Base-by-base conservation (phyloP, 176 grass and related monocot genomes). In the Aegilops umbellulata region DNA sequence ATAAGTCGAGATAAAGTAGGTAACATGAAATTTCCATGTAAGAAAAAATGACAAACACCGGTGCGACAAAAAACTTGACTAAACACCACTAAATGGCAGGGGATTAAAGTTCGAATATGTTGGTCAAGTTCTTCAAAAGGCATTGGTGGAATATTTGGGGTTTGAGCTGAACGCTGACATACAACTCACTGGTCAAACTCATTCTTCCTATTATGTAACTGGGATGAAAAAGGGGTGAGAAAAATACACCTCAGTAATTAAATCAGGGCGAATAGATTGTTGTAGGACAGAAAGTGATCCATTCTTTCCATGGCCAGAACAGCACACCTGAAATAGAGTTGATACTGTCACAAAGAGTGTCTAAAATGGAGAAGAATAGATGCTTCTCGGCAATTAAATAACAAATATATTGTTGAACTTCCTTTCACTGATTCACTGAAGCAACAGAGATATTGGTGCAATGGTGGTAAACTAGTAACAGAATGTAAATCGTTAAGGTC, bases 231-330 rank as follows among this genome's bases (percentile, higher is more conserved):
- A 62, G 49, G 24, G 55, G 80, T 24, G 60, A 22, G 66, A 82
- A 80, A 80, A 25, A 41, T 69, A 31, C 23, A 98, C 96, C 96
- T 98, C 96, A 0, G 91, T 98, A 58, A 98, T 98, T 67, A 98
- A 91, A 71, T 95, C 96, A 82, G 96, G 96, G 44, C 96, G 91
- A 65, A 98, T 89, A 79, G 96, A 98, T 94, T 98, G 96, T 82
- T 98, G 96, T 73, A 98, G 91, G 63, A 90, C 84, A 55, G 86
- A 94, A 79, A 98, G 90, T 65, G 96, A 67, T 79, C 96, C 96
- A 82, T 98, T 98, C 82, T 98, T 98, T 84, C 96, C 96, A 86
- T 98, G 93, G 82, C 96, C 96, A 47, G 96, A 98, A 86, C 96
- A 98, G 86, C 96, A 98, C 5, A 98, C 93, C 96, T 98, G 70